Evolutionary conservation across 1,284 basidiomycete species (phyloP), one percentile per base, ranked within the genome.

Genomic region (Ceratobasidium papillatum): DNA sequence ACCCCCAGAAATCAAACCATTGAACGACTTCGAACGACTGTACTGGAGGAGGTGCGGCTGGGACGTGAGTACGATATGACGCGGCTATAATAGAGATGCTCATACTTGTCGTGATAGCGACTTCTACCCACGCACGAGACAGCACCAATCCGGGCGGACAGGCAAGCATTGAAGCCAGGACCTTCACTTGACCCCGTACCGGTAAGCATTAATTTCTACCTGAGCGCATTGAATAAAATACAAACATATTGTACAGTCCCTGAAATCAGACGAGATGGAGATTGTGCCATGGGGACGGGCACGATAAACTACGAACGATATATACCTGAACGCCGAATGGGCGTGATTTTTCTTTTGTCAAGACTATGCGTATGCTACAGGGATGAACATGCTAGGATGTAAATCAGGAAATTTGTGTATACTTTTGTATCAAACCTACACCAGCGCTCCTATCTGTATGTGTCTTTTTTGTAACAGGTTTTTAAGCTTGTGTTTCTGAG

Each of bases 1-100:
- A 14, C 5, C 58, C 36, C 62, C 62, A n/a, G 22, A 34, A 7
- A 49, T n/a, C 22, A 64, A 64, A 19, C 43, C 43, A 22, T 27
- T 64, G 2, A 45, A 43, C 0, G 43, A 47, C 2, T 64, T 64
- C 34, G 62, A 64, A 27, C 12, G 47, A 17, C 17, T 47, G 27
- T 64, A 47, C 30, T 64, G 62, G 62, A 32, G 47, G 7, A 14
- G 47, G 11, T 51, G 43, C 51, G 62, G 45, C 12, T 64, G 62
- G 62, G 30, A 64, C n/a, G 62, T 64, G 30, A 4, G 62, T 47
- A 2, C n/a, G n/a, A n/a, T n/a, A n/a, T n/a, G 17, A 19, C 32
- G 19, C 0, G 12, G 9, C 9, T 34, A 11, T 27, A n/a, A 8
- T 32, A 49, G 17, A 9, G 25, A 8, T 49, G 5, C 19, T 19